Evolutionary conservation across 208 protist genomes (phyloP), one percentile per base, ranked within the genome.

Genomic region (Trypanosomatidae sp.): DNA sequence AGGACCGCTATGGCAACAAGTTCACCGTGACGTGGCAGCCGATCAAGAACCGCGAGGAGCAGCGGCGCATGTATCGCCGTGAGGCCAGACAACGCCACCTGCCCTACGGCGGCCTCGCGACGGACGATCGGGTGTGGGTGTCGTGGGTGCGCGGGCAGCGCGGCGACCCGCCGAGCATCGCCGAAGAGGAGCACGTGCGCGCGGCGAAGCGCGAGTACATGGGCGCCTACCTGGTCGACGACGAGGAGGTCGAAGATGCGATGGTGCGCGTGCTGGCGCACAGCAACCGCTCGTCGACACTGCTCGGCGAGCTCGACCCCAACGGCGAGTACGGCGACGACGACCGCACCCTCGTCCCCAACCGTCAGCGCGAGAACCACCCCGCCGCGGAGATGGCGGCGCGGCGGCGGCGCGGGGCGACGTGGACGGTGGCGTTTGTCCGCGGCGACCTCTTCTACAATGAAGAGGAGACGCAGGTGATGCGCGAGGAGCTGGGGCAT

Each of bases 361-460:
- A 87, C 28, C 67, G 84, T 3, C 60, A 81, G 44, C 69, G 64
- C 19, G 84, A 92, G 49, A 62, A 49, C 35, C 56, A 71, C 0
- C 84, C 84, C 10, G 67, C 71, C 11, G 53, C 73, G 43, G 84
- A 92, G 52, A 48, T 68, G 21, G 54, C 57, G 25, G 63, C 75
- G 22, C 68, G 71, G 30, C 61, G 53, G 22, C 62, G 72, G 35
- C 28, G 46, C 20, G 83, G 83, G 4, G 83, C 83, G 10, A 92
- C 79, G 33, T 92, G 84, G 84, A 92, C 84, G 11, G 41, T 86
- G 3, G 79, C 72, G 13, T 92, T 92, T 28, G 78, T 76, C 3
- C 75, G 79, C 8, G 84, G 84, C 3, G 79, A 92, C 37, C 64
- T 92, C 42, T 92, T 92, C 52, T 92, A 92, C 65, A 92, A 92